Percentiles rank a stretch among this genome's conserved stretches.
phyloP scores from a whole-genome alignment of 176 grass and related monocot species.

The Thinopyrum elongatum region DNA sequence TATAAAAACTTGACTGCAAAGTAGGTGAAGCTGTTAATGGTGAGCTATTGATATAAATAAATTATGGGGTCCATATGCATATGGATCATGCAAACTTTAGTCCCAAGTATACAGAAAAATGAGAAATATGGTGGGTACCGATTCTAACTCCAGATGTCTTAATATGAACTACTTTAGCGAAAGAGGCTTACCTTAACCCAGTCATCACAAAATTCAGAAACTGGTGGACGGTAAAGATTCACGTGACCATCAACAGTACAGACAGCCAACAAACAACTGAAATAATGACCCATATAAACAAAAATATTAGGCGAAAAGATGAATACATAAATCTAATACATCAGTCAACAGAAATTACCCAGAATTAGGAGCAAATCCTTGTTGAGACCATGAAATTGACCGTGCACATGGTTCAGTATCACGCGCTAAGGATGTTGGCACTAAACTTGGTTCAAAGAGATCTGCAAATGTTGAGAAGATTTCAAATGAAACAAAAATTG shows the following conservation, averaged over 20 bases:
- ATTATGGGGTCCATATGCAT: neutral
- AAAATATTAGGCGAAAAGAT: neutral
- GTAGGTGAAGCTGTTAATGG: neutral
- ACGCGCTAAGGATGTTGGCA: constrained; percentile 68
- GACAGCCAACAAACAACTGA: constrained; percentile 81
- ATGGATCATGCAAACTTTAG: neutral
- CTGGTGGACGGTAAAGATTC: constrained; percentile 64
- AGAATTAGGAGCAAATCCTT: constrained; percentile 79
- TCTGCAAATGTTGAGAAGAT: constrained; percentile 46
- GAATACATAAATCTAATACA: neutral
- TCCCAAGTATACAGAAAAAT: constrained; percentile 18
- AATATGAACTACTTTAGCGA: neutral
- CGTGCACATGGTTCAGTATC: constrained; percentile 57
- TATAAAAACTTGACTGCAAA: neutral
- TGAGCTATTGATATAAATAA: constrained; percentile 8
- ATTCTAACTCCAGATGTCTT: constrained; percentile 6
- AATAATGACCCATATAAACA: constrained; percentile 11
- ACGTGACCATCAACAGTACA: constrained; percentile 72
- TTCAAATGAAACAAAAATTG: neutral
- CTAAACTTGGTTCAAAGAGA: constrained; percentile 67
- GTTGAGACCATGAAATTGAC: constrained; percentile 84
- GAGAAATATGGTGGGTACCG: neutral
- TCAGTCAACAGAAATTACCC: constrained; percentile 39
- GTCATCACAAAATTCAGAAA: constrained; percentile 73
- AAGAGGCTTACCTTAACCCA: constrained; percentile 68